phyloP scores from a whole-genome alignment of 2,329 filamentous ascomycete species.

The Moelleriella libera region DNA sequence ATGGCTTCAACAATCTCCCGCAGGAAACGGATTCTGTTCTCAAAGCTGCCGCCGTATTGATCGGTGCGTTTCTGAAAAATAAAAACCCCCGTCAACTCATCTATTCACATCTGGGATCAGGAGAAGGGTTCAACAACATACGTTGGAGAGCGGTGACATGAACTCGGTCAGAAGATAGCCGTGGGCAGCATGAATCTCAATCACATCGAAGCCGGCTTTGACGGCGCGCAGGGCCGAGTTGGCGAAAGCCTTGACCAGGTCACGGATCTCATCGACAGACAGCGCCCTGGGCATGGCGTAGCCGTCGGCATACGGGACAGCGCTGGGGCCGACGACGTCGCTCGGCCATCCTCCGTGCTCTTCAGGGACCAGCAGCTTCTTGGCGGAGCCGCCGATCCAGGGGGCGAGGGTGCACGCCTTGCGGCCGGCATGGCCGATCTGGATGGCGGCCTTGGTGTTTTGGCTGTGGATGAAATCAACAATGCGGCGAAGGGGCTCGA shows the following conservation, averaged over 20 bases:
- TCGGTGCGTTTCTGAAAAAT: conserved; percentile 38
- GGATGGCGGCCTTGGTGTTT: conserved; percentile 61
- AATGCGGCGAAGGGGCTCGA: conserved; percentile 54
- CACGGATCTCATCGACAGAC: conserved; percentile 52
- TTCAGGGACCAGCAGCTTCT: conserved; percentile 35
- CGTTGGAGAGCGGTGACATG: conserved; percentile 43
- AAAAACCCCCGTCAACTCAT: neutral
- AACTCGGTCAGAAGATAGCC: conserved; percentile 57
- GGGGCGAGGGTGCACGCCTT: conserved; percentile 48
- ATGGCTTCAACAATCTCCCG: conserved; percentile 37
- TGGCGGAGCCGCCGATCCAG: conserved; percentile 43
- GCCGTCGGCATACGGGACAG: conserved; percentile 43
- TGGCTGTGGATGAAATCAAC: conserved; percentile 72
- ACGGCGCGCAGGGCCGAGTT: conserved; percentile 45
- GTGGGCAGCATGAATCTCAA: conserved; percentile 54
- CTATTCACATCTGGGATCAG: neutral
- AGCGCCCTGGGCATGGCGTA: conserved; percentile 53
- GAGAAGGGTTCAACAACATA: conserved; percentile 11
- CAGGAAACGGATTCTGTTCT: conserved; percentile 50
- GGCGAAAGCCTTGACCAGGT: conserved; percentile 47
- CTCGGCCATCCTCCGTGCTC: conserved; percentile 42
- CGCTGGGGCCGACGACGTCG: conserved; percentile 35
- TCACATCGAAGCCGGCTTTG: conserved; percentile 58
- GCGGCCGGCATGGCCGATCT: conserved; percentile 68
- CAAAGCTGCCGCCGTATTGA: conserved; percentile 49